A percentile compares a stretch with the other conserved stretches of the same genome.
Conservation (phyloP, 2,329 filamentous ascomycete genomes). For the Cytospora piceicola region DNA sequence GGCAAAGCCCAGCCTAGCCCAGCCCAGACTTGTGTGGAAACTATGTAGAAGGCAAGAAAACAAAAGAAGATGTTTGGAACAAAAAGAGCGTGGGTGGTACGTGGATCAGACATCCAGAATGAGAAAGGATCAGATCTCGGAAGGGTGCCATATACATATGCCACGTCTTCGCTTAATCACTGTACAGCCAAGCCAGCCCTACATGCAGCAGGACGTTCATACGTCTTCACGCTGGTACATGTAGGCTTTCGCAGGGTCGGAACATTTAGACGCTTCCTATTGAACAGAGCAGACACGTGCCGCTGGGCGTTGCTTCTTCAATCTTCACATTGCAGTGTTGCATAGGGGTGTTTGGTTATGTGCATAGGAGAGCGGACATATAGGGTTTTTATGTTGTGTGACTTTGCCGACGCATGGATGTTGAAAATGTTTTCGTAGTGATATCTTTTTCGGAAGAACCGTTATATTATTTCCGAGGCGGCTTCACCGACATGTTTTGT, state of each 20-base stretch:
- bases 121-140: background rate
- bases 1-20: too few species aligned
- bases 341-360: too few species aligned
- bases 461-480: background rate
- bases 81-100: background rate
- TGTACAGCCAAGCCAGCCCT: background rate
- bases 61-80: background rate
- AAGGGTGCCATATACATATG: background rate
- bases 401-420: background rate
- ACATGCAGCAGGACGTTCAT: background rate
- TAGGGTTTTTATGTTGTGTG: background rate
- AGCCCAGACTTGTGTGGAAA: background rate
- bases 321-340: too few species aligned
- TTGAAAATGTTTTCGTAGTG: background rate
- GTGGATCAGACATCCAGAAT: background rate
- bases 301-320: too few species aligned
- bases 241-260: background rate
- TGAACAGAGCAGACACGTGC: background rate
- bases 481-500: background rate
- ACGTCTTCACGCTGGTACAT: background rate
- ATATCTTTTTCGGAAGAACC: background rate
- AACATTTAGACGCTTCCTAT: background rate
- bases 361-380: too few species aligned
- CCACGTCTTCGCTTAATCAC: background rate
- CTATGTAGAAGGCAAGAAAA: background rate